Base-by-base conservation (phyloP, 768 basidiomycete genomes). In the Amanita fuliginea region DNA sequence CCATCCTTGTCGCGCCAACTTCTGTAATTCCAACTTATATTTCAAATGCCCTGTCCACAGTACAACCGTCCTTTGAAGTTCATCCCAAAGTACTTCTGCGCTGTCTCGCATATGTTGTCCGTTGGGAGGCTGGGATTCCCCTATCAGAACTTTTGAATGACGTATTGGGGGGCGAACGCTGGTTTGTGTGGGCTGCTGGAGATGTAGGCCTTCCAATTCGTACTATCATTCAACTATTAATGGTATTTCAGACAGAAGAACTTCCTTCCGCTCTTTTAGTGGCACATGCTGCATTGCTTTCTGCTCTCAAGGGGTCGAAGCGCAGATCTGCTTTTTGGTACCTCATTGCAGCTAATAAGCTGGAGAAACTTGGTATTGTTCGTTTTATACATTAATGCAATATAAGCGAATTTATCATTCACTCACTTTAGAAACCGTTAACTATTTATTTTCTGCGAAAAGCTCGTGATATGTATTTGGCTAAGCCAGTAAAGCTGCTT, bases 341-440 rank as follows among this genome's bases (percentile, higher is more conserved):
- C 61, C 69, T 83, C 13, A 69, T 74, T 47, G 83, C 89, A 39
- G 89, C 88, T 0, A 85, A 77, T 51, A 69, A 79, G 51, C 65
- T 92, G 26, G 89, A 92, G 61, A 91, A 86, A 65, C 84, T 81
- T 55, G 89, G 89, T 18, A 81, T 89, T 55, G 88, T 92, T 54
- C 55, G 87, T 72, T 22, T 56, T 32, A 42, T 26, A 18, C 33
- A n/a, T 39, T n/a, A 9, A 35, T 30, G 18, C 9, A 6, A 45
- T 24, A 24, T 43, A 51, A 49, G 42, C 51, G 26, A 32, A 8
- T 34, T 44, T 30, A 40, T 34, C 55, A 16, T 48, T 32, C 32
- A 32, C 26, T 42, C 21, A 14, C 42, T 51, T 37, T 55, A 92
- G 88, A 92, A 88, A 85, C 81, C 86, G 0, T 60, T 92, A 48